Evolutionary conservation across 2,329 filamentous ascomycete genomes (phyloP), one percentile per base, ranked within the genome.

Genomic region (Chrysoporthe cubensis): DNA sequence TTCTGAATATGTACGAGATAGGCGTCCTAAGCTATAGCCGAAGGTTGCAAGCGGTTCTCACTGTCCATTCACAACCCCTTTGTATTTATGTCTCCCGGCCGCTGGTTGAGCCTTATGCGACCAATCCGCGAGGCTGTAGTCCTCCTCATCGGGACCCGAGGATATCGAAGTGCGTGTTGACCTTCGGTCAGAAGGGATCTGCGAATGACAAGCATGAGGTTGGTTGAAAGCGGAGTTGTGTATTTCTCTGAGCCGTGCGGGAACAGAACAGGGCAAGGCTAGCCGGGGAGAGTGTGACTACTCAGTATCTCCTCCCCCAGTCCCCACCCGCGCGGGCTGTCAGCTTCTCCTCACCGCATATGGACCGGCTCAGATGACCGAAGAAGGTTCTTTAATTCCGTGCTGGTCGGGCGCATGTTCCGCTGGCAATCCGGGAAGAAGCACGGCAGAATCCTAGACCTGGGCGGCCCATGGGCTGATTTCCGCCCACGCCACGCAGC

Each of bases 121-220:
- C 37, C 37, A 40, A 4, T 4, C 37, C 1, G 37, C 9, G 18
- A 9, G 11, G 50, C 50, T 26, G 50, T 13, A 32, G 50, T 52
- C 26, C 50, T 32, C 26, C 21, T 1, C 11, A 21, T 16, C 50
- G 21, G 21, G 50, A 34, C 11, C 26, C 14, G 32, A 54, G 50
- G 26, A 54, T 34, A 32, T 54, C 50, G 26, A 34, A 11, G 50
- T 13, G 50, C 21, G 11, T 34, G 50, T 54, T 26, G 32, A 54
- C 8, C 50, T 5, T 54, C 50, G 50, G 32, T 16, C 50, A 54
- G 50, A 54, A 54, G 50, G 50, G 50, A 54, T 54, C 50, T 54
- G n/a, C 50, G 50, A 26, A 54, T 32, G 21, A 54, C 50, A 54
- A 32, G 50, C 50, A 54, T 54, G 14, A 3, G 7, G 32, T 16